Base-by-base conservation (phyloP, 1,139 yeast genomes). In the Debaryomyces singareniensis region DNA sequence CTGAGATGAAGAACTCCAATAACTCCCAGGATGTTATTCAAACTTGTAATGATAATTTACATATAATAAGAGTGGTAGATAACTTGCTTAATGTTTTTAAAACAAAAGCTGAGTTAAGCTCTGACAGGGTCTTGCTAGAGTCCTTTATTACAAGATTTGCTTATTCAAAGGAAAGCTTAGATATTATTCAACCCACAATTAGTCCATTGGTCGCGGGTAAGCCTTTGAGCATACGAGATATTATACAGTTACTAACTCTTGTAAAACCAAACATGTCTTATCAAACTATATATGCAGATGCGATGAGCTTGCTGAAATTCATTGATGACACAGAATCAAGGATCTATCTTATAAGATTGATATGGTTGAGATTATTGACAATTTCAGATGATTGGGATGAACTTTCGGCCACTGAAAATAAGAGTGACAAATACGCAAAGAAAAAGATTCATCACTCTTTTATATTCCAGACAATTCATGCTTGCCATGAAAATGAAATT, bases 351-450 rank as follows among this genome's bases (percentile, higher is more conserved):
- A 36, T 52, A n/a, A 45, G 45, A 27, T 46, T 67, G 11, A 57
- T 80, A 2, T 82, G 93, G 91, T 61, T 77, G 43, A 62, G 91
- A 35, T 61, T 81, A 28, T 55, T 82, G 6, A 43, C 58, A 2
- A 44, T 75, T n/a, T 64, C 71, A 2, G 80, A 77, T 40, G 72
- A 76, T 40, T 78, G 86, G 84, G 36, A 48, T 5, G 45, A 49
- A 10, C 47, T 75, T 14, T 52, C 59, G n/a, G 53, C 60, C 18
- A 61, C 68, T 7, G 53, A 57, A 18, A 58, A 58, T 31, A 56
- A 63, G 32, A 55, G 71, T 4, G 77, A 74, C 36, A 67, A 65
- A 29, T 57, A 49, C 36, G 55, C 66, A 25, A 63, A 63, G 40
- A 55, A 56, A 13, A 54, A 53, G 29, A 45, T 68, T 12, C 64